These are phyloP conservation scores for Dysphania ambrosioides DNA, from an alignment of 148 eudicot species.

Conservation along the genomic window DNA sequence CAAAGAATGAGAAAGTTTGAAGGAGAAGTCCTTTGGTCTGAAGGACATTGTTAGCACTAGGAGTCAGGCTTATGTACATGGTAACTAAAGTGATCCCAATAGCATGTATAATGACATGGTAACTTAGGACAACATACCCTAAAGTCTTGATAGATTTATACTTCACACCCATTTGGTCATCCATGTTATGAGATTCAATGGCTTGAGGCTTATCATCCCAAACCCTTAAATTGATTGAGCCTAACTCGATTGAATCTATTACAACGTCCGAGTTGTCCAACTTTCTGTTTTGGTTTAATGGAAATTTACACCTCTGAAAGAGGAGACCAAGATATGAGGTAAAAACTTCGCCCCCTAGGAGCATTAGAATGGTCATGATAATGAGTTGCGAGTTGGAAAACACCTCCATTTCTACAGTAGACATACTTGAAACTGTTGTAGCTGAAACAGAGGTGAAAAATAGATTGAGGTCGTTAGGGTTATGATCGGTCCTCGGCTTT, in stretches of 20 bases:
- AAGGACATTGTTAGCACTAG: constrained; percentile 35
- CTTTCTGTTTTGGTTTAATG: background rate
- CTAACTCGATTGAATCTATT: constrained; percentile 15
- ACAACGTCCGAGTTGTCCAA: background rate
- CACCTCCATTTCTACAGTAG: constrained; percentile 65
- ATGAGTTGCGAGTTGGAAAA: constrained; percentile 54
- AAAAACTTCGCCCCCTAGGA: constrained; percentile 51
- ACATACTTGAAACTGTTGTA: constrained; percentile 53
- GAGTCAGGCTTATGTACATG: constrained; percentile 27
- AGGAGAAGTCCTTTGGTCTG: constrained; percentile 33
- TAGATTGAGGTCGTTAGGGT: constrained; percentile 19
- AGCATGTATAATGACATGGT: constrained; percentile 26
- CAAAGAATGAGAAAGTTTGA: constrained; percentile 40
- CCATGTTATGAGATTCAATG: background rate
- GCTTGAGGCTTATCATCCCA: no score
- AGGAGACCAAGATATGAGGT: constrained; percentile 43
- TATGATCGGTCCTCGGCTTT: constrained; percentile 24
- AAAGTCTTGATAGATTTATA: constrained; percentile 33
- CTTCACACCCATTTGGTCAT: background rate
- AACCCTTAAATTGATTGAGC: background rate
- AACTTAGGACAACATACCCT: constrained; percentile 39
- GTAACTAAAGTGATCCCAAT: constrained; percentile 31
- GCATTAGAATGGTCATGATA: constrained; percentile 41
- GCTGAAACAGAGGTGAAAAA: constrained; percentile 57
- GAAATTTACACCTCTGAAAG: constrained; percentile 21